These are phyloP conservation scores for Zelonia costaricensis DNA, from an alignment of 208 protist species.

Conservation along the genomic window DNA sequence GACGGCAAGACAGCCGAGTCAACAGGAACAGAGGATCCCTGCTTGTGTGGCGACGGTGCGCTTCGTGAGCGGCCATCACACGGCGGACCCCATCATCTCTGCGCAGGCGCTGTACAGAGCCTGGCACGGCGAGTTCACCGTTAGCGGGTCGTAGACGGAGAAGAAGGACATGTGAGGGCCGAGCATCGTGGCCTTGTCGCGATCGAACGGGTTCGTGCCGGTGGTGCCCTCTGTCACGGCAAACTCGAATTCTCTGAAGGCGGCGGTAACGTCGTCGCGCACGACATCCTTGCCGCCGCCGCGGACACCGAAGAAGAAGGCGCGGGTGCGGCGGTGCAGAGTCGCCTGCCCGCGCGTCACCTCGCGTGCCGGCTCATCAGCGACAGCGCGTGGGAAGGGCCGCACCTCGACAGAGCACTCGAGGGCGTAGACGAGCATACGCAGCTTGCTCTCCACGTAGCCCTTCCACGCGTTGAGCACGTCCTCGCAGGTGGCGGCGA, in stretches of 20 bases:
- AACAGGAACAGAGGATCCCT: too few species aligned
- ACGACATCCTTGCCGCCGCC: constrained; percentile 7
- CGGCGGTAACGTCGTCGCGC: constrained; percentile 7
- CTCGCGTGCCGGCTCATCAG: not conserved
- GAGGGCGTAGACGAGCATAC: constrained; percentile 74
- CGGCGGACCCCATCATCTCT: not conserved
- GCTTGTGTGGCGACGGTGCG: too few species aligned
- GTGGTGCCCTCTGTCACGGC: constrained; percentile 29
- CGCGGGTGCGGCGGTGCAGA: constrained; percentile 12
- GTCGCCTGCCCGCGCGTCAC: constrained; percentile 5
- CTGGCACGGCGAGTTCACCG: constrained; percentile 7
- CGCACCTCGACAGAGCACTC: constrained; percentile 71
- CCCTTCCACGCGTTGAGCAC: constrained; percentile 62
- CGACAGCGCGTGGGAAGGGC: constrained; percentile 35
- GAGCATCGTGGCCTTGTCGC: constrained; percentile 39
- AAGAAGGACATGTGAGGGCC: constrained; percentile 38
- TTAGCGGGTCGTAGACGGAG: constrained; percentile 7
- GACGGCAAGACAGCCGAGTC: too few species aligned
- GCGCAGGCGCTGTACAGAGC: constrained; percentile 20
- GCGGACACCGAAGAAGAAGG: constrained; percentile 26
- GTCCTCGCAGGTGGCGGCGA: constrained; percentile 18
- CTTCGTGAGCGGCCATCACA: too few species aligned
- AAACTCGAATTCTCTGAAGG: constrained; percentile 24
- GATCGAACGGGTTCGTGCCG: constrained; percentile 31
- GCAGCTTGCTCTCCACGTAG: constrained; percentile 75